These are phyloP conservation scores for Pachysolen tannophilus DNA, from an alignment of 805 yeast species.

Conservation along the genomic window DNA sequence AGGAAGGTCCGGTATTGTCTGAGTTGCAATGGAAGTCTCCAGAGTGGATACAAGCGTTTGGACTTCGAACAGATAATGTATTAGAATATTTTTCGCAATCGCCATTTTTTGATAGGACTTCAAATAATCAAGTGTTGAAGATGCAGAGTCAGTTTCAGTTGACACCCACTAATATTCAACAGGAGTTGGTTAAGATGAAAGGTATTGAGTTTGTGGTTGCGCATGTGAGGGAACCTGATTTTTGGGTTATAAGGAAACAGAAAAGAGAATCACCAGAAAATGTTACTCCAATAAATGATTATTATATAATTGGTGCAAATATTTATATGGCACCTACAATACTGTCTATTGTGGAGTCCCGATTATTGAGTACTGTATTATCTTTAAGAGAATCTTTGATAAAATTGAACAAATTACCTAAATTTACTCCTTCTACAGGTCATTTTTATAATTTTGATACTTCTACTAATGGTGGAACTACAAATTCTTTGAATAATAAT, in stretches of 20 bases:
- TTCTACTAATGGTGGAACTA: constrained; percentile 9
- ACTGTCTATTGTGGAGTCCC: constrained; percentile 61
- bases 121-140: constrained; percentile 88
- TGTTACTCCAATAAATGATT: constrained; percentile 57
- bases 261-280: constrained; percentile 46
- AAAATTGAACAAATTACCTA: constrained; percentile 38
- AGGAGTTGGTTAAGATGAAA: constrained; percentile 64
- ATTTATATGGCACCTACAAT: constrained; percentile 85
- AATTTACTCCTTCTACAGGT: constrained; percentile 55
- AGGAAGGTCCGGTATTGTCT: constrained; percentile 42
- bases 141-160: constrained; percentile 88
- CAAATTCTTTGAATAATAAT: neutral
- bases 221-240: constrained; percentile 76
- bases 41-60: constrained; percentile 91
- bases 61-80: constrained; percentile 82
- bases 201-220: constrained; percentile 83
- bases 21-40: constrained; percentile 97
- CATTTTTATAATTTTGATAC: constrained; percentile 33
- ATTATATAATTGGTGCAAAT: constrained; percentile 85
- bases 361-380: constrained; percentile 47
- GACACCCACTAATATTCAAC: constrained; percentile 29
- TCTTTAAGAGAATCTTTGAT: constrained; percentile 39
- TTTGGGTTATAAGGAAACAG: constrained; percentile 88
- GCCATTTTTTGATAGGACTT: constrained; percentile 90
- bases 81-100: constrained; percentile 89